These are phyloP conservation scores for Anastatica hierochuntica DNA, from an alignment of 345 rosid genomes.

Conservation along the genomic window DNA sequence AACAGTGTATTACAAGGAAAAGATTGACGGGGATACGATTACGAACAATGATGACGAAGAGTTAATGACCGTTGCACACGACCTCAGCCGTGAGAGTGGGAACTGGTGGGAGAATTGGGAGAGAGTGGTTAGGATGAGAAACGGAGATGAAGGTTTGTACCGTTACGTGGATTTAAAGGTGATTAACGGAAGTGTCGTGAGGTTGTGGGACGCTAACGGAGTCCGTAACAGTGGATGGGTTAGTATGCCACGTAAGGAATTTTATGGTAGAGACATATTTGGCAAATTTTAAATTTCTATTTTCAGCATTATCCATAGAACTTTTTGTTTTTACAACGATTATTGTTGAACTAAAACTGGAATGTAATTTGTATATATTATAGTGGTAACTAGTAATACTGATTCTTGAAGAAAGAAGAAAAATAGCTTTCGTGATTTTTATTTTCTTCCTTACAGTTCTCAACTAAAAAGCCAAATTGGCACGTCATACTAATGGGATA, in stretches of 20 bases:
- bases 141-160: slow-evolving; percentile 47
- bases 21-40: slow-evolving; percentile 2
- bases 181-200: slow-evolving; percentile 55
- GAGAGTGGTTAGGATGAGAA: slow-evolving; percentile 34
- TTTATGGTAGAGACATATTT: too few species aligned
- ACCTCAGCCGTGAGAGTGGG: slow-evolving; percentile 1
- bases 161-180: slow-evolving; percentile 40
- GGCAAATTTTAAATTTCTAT: too few species aligned
- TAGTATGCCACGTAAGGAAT: slow-evolving; percentile 3
- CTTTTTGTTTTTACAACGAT: too few species aligned
- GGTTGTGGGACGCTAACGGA: slow-evolving; percentile 55
- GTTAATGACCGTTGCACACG: slow-evolving; percentile 5
- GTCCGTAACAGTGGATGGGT: slow-evolving; percentile 5
- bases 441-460: too few species aligned
- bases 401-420: too few species aligned
- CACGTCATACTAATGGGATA: too few species aligned
- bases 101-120: slow-evolving; percentile 31
- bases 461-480: too few species aligned
- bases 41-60: slow-evolving; percentile 17
- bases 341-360: too few species aligned
- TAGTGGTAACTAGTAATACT: too few species aligned
- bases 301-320: too few species aligned
- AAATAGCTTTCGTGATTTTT: too few species aligned
- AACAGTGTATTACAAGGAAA: slow-evolving; percentile 15
- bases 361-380: too few species aligned